Evolutionary conservation across 306 rosid genomes (phyloP).

Genomic region (Cucurbita moschata): DNA sequence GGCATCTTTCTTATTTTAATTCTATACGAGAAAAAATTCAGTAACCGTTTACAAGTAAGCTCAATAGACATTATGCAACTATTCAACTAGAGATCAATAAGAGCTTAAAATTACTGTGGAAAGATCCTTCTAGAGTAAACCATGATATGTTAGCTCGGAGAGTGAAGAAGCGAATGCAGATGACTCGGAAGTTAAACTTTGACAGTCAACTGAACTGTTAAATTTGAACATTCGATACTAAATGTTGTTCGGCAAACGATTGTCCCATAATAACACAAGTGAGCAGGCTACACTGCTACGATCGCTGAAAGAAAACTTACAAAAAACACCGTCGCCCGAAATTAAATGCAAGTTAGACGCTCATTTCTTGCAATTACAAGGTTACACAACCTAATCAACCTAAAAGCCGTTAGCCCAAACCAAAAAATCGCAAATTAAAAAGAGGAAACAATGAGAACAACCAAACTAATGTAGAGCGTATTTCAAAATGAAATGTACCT

Average conservation of each 20-base stretch:
- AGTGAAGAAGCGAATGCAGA: not conserved
- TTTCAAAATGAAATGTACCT: constrained; percentile 20
- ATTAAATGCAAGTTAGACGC: not conserved
- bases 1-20: not conserved
- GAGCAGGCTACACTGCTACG: not conserved
- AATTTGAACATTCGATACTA: not conserved
- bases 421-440: not conserved
- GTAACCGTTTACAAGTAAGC: not conserved
- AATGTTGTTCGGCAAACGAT: not conserved
- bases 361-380: not conserved
- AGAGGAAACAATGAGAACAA: not conserved
- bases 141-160: not conserved
- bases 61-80: not conserved
- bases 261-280: not conserved
- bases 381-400: not conserved
- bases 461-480: not conserved
- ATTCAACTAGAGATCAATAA: not conserved
- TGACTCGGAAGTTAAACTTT: not conserved
- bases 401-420: not conserved
- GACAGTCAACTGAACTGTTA: not conserved
- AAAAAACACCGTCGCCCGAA: not conserved
- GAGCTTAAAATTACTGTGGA: not conserved
- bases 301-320: too few species aligned
- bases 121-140: not conserved
- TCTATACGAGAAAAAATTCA: not conserved